Percentiles rank a stretch among this genome's conserved stretches.
Evolutionary conservation across 371 early-diverging fungal genomes (phyloP).

Genomic region (Gilbertella persicaria): DNA sequence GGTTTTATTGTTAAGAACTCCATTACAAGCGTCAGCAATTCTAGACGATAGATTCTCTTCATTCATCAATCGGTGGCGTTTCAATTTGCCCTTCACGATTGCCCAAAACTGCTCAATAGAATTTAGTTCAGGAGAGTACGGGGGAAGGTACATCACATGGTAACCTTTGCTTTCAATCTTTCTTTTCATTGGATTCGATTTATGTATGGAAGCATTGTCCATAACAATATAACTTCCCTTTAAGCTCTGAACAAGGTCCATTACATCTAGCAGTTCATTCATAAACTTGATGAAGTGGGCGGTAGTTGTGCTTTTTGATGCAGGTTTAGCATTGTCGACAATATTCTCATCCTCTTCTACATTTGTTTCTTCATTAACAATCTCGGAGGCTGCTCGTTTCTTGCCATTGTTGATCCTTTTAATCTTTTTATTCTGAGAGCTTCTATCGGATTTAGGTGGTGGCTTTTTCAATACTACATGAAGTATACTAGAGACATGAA

Average conservation of each 20-base stretch:
- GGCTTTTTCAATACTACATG: constrained; percentile 14
- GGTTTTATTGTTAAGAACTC: too few relatives aligned
- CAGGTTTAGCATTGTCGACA: constrained; percentile 10
- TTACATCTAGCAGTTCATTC: constrained; percentile 12
- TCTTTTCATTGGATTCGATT: constrained; percentile 2
- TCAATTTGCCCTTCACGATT: too few relatives aligned
- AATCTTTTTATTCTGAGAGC: constrained; percentile 9
- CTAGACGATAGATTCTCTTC: too few relatives aligned
- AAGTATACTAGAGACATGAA: constrained; percentile 10
- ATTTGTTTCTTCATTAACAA: too few relatives aligned
- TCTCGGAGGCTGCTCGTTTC: too few relatives aligned
- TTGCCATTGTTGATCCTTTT: constrained; percentile 9
- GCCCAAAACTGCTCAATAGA: constrained; percentile 5
- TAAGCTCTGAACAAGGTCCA: constrained; percentile 7
- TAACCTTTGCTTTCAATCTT: constrained; percentile 12
- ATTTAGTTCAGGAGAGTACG: neutral
- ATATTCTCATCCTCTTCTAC: constrained; percentile 7
- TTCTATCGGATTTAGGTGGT: constrained; percentile 7
- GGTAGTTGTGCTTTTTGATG: constrained; percentile 12
- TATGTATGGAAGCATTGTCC: constrained; percentile 9
- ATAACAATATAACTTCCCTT: constrained; percentile 11
- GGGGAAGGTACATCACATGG: constrained; percentile 1
- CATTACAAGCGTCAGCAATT: too few relatives aligned
- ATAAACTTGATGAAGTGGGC: constrained; percentile 15
- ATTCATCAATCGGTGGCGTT: too few relatives aligned